phyloP scores from a whole-genome alignment of 768 basidiomycete species.

The Serendipita vermifera region DNA sequence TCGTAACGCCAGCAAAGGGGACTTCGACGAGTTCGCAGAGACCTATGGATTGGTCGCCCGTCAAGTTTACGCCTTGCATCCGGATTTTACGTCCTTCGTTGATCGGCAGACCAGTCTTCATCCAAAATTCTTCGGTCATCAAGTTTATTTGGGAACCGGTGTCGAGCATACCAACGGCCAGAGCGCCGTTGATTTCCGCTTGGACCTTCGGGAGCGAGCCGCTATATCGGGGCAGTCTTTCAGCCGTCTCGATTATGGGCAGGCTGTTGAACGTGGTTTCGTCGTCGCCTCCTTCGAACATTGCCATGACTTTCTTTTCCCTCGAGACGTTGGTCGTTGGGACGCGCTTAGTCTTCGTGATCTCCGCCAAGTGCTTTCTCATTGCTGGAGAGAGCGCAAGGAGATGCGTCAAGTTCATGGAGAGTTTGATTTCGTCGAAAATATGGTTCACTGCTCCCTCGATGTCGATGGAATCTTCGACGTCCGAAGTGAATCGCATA shows the following conservation, averaged over 20 bases:
- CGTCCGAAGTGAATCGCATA: no score
- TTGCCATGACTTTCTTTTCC: no score
- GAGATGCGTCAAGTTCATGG: no score
- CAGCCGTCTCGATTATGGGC: background rate
- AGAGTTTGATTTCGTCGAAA: no score
- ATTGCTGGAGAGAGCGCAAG: background rate
- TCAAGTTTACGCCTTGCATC: background rate
- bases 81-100: background rate
- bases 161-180: background rate
- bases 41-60: background rate
- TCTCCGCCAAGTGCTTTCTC: background rate
- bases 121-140: background rate
- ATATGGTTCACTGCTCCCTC: no score
- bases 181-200: background rate
- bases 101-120: background rate
- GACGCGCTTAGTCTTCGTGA: background rate
- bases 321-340: background rate
- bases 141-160: background rate
- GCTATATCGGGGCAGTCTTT: background rate
- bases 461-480: no score
- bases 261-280: background rate
- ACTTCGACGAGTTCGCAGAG: background rate
- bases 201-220: background rate
- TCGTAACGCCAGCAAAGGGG: background rate
- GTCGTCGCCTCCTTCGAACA: background rate